A percentile compares a stretch with the other conserved stretches of the same genome.
Evolutionary conservation across 1,284 basidiomycete genomes (phyloP).

Genomic region (Microbotryomycetes sp.): DNA sequence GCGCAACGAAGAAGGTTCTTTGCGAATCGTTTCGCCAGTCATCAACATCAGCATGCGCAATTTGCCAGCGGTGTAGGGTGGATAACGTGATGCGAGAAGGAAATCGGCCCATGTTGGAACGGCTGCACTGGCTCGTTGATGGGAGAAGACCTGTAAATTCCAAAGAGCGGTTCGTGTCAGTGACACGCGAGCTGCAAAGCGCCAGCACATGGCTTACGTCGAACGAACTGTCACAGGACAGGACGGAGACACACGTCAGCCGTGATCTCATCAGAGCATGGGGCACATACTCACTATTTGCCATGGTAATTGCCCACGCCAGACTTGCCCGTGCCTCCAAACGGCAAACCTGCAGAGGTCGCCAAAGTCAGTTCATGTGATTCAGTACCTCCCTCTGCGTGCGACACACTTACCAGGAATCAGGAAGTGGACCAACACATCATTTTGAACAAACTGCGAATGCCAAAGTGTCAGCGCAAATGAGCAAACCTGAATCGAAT

Average conservation of each 20-base stretch:
- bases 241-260: not conserved
- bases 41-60: not conserved
- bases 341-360: slow-evolving; percentile 18
- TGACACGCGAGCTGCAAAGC: not conserved
- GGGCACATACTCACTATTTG: slow-evolving; percentile 11
- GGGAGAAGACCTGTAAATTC: slow-evolving; percentile 36
- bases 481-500: no score
- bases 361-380: not conserved
- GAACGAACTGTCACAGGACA: slow-evolving; percentile 37
- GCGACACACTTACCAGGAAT: slow-evolving; percentile 17
- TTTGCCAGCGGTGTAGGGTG: slow-evolving; percentile 37
- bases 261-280: not conserved
- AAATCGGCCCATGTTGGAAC: slow-evolving; percentile 42
- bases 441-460: slow-evolving; percentile 33
- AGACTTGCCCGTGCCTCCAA: slow-evolving; percentile 34
- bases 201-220: slow-evolving; percentile 35
- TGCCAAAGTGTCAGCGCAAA: slow-evolving; percentile 1
- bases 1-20: not conserved
- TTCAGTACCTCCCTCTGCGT: no score
- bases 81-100: slow-evolving; percentile 42
- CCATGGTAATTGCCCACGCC: slow-evolving; percentile 33
- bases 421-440: slow-evolving; percentile 38
- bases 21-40: not conserved
- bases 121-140: slow-evolving; percentile 41
- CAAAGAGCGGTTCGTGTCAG: not conserved